Evolutionary conservation across 192 early-diverging fungal species (phyloP), one percentile per base, ranked within the genome.

Genomic region (Mortierella antarctica): DNA sequence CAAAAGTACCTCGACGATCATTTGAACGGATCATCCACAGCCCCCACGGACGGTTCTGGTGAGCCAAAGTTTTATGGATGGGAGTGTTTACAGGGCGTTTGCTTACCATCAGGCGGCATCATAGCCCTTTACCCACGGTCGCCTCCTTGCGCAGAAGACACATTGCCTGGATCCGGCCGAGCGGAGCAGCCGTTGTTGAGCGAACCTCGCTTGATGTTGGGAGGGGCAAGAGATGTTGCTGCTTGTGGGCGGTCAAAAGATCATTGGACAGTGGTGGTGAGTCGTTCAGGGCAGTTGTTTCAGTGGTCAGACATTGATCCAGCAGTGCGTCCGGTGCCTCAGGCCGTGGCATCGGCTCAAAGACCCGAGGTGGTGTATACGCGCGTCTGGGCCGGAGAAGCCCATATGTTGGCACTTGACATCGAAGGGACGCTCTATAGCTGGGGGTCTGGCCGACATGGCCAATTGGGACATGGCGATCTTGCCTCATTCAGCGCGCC

Each of bases 391-490:
- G 63, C 77, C 5, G 83, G 83, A 39, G 83, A 84, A 21, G 74
- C 70, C 11, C 83, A 84, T 56, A 66, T 74, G 23, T 44, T 84
- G 9, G 73, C 76, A 7, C 53, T 82, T 1, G 68, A 65, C 6
- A 12, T 2, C 13, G 46, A 76, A 41, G 77, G 83, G 1, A 65
- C 70, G 42, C 66, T 84, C 3, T 82, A 70, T 50, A 82, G 72
- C 47, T 84, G 83, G 78, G 83, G 83, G n/a, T 73, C 73, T 12
- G 74, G 78, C n/a, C 59, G 83, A 59, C 57, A 77, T 70, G 78
- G 83, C n/a, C 83, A 84, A 49, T 64, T 84, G 12, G 83, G 83
- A 1, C 73, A 84, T 68, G 83, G 83, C 8, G 60, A 84, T 57
- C 15, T 70, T 0, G 51, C 8, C 6, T 84, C 70, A 6, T 62